phyloP scores from a whole-genome alignment of 768 basidiomycete species.

The Rhodocollybia butyracea region DNA sequence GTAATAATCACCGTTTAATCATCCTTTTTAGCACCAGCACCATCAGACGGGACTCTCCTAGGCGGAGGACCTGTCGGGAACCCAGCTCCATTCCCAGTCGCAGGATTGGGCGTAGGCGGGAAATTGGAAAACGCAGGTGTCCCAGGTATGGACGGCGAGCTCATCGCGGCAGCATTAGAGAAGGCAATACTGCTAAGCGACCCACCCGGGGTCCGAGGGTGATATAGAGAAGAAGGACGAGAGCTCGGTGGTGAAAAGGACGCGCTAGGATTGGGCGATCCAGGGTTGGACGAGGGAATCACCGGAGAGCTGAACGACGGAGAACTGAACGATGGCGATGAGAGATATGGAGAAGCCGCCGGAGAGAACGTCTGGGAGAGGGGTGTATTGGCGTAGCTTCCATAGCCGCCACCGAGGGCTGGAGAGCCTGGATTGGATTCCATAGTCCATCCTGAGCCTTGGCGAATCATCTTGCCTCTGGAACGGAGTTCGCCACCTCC shows the following conservation, averaged over 20 bases:
- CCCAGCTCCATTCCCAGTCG: constrained; percentile 12
- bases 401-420: constrained; percentile 20
- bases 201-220: constrained; percentile 5
- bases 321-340: constrained; percentile 13
- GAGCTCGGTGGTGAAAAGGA: constrained; percentile 2
- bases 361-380: constrained; percentile 22
- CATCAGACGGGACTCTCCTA: constrained; percentile 4
- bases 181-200: neutral
- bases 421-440: constrained; percentile 41
- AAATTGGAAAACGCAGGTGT: constrained; percentile 3
- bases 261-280: constrained; percentile 8
- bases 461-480: constrained; percentile 51
- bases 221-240: neutral
- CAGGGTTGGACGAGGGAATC: constrained; percentile 12
- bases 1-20: no score
- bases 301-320: constrained; percentile 12
- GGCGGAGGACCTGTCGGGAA: constrained; percentile 12
- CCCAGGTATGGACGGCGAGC: constrained; percentile 3
- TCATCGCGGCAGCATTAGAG: neutral
- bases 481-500: constrained; percentile 61
- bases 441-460: constrained; percentile 58
- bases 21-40: constrained; percentile 13
- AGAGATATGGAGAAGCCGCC: constrained; percentile 27
- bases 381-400: constrained; percentile 31
- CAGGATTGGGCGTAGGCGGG: constrained; percentile 6